Base-by-base conservation (phyloP, 345 rosid genomes). In the Eucalyptus cloeziana region DNA sequence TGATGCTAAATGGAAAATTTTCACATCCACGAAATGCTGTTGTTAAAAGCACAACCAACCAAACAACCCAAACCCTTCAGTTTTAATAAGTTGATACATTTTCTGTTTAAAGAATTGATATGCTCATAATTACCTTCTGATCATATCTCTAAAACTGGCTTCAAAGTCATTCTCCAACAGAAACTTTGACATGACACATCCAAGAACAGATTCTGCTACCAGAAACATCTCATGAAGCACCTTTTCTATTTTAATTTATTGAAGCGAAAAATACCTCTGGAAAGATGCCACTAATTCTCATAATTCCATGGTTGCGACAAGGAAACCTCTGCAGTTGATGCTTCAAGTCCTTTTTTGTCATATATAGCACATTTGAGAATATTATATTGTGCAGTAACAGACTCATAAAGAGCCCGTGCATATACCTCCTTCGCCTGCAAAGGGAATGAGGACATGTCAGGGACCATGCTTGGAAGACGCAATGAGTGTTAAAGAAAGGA, bases 271-370 rank as follows among this genome's bases (percentile, higher is more conserved):
- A 40, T 81, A 86, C 87, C 56, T 86, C 69, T 30, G 85, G 64
- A 90, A 89, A 91, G 89, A 64, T 86, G 86, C 85, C 81, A 86
- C 47, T 89, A 91, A 86, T 87, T 81, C 91, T 91, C 91, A 90
- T 94, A 93, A 87, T 92, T 92, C 99, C 98, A 96, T 51, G 99
- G 96, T 90, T 96, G 99, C 76, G 99, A 96, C 91, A 98, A 91
- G 80, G 96, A 92, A 92, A 96, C 94, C 25, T 88, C 88, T 52
- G 95, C 92, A 88, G 89, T 94, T 89, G 99, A 96, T 88, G 97
- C 97, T 88, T 93, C 92, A n/a, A 93, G 86, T 88, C 98, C 97
- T 92, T 49, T 92, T 90, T 94, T 92, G 37, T 95, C 94, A 87
- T 92, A 92, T 87, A 96, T 88, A n/a, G 98, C 99, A 52, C 95